phyloP scores from a whole-genome alignment of 1,139 yeast genomes.

The Geotrichum fermentans region DNA sequence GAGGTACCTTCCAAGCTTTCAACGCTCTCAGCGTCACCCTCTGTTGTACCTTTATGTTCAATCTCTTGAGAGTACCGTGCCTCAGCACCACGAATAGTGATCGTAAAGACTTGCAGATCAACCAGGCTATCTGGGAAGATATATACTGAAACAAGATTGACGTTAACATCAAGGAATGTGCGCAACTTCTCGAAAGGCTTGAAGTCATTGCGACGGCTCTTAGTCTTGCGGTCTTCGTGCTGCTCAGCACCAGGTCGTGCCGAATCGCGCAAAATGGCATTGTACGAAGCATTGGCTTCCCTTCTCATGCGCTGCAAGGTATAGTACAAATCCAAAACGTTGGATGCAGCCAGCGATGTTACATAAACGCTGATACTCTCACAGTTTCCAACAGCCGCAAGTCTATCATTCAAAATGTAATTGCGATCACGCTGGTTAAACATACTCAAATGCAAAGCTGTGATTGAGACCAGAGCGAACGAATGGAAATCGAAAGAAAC shows the following conservation, averaged over 20 bases:
- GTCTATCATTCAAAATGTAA: conserved; percentile 50
- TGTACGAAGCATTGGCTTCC: conserved; percentile 67
- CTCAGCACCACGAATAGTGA: conserved; percentile 54
- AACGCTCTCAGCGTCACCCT: conserved; percentile 44
- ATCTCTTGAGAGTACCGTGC: conserved; percentile 61
- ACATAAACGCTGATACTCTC: conserved; percentile 57
- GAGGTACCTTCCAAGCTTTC: conserved; percentile 32
- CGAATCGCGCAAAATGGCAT: conserved; percentile 64
- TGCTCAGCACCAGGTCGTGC: conserved; percentile 20
- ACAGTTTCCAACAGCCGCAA: conserved; percentile 55
- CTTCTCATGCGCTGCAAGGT: conserved; percentile 67
- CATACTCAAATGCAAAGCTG: conserved; percentile 50
- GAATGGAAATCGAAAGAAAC: conserved; percentile 80
- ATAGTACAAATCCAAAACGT: conserved; percentile 68
- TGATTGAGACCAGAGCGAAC: conserved; percentile 59
- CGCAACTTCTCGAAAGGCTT: conserved; percentile 32
- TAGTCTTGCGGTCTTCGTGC: conserved; percentile 8
- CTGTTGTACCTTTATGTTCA: conserved; percentile 43
- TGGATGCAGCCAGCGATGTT: conserved; percentile 83
- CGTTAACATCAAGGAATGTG: conserved; percentile 58
- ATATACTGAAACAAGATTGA: conserved; percentile 55
- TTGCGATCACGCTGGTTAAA: conserved; percentile 61
- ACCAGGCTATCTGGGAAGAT: conserved; percentile 73
- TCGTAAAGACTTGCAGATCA: conserved; percentile 67
- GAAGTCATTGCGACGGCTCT: neutral